phyloP scores from a whole-genome alignment of 176 grass and related monocot species.

The Cymbopogon citratus region DNA sequence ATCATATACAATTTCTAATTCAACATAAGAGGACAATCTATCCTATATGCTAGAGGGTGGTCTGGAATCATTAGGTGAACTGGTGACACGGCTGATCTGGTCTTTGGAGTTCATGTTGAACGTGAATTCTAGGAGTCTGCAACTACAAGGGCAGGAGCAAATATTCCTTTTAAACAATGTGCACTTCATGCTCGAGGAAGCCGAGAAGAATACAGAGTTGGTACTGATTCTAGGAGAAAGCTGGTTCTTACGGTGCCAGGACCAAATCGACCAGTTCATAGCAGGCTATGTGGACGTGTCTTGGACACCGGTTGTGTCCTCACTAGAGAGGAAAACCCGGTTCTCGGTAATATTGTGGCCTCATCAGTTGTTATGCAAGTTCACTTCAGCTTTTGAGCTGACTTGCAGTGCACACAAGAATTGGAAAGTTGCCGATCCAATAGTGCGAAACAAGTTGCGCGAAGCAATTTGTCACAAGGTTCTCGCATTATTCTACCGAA shows the following conservation, averaged over 20 bases:
- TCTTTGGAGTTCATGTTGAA: background rate
- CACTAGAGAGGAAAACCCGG: background rate
- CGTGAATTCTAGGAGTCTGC: background rate
- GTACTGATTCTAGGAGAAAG: background rate
- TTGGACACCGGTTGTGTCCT: background rate
- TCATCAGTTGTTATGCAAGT: background rate
- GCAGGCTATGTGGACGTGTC: background rate
- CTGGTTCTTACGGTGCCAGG: background rate
- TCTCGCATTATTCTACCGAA: background rate
- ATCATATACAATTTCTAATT: background rate
- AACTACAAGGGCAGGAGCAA: background rate
- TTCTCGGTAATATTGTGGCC: background rate
- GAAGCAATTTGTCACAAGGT: background rate
- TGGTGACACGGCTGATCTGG: background rate
- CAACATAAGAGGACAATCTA: background rate
- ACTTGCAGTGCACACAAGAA: background rate
- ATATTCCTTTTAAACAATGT: slow-evolving; percentile 6
- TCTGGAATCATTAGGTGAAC: background rate
- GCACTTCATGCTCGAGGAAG: background rate
- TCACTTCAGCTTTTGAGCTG: background rate
- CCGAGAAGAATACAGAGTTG: background rate
- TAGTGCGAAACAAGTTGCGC: background rate
- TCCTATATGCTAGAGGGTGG: background rate
- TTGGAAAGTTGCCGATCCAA: slow-evolving; percentile 2
- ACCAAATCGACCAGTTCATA: background rate